Percentiles rank a stretch among this genome's conserved stretches.
phyloP scores from a whole-genome alignment of 1,284 basidiomycete species.

The Fomitiporia mediterranea region DNA sequence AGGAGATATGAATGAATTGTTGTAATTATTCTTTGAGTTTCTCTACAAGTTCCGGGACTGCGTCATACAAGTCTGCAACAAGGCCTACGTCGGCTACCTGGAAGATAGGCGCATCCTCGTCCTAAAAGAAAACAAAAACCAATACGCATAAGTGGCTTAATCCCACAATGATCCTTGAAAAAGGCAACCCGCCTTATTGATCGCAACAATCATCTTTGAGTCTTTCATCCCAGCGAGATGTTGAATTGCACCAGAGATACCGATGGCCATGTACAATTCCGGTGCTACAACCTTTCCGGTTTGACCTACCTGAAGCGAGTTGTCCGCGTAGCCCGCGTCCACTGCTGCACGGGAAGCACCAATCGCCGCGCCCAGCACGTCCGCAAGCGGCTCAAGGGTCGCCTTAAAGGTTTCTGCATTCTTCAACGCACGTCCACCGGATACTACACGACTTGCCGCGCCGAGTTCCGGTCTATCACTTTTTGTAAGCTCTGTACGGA shows the following conservation, averaged over 20 bases:
- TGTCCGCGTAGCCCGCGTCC: slow-evolving; percentile 97
- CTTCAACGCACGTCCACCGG: slow-evolving; percentile 95
- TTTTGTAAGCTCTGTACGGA: slow-evolving; percentile 84
- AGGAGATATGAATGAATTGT: not conserved
- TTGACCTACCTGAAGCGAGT: slow-evolving; percentile 97
- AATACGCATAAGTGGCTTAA: not conserved
- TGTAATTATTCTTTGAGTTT: slow-evolving; percentile 61
- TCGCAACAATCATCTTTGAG: slow-evolving; percentile 95
- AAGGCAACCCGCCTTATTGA: slow-evolving; percentile 79
- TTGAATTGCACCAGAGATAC: slow-evolving; percentile 98
- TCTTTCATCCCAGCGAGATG: slow-evolving; percentile 99
- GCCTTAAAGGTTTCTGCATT: slow-evolving; percentile 88
- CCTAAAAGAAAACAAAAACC: slow-evolving; percentile 42
- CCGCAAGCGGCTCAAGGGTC: slow-evolving; percentile 90
- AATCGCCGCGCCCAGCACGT: slow-evolving; percentile 90
- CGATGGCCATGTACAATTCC: slow-evolving; percentile 92
- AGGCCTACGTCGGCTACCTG: slow-evolving; percentile 96
- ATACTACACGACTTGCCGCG: slow-evolving; percentile 85
- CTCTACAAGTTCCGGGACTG: slow-evolving; percentile 82
- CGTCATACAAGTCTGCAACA: slow-evolving; percentile 88
- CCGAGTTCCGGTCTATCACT: slow-evolving; percentile 94
- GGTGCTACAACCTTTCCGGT: slow-evolving; percentile 97
- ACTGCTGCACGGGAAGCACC: slow-evolving; percentile 97
- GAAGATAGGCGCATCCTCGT: slow-evolving; percentile 98
- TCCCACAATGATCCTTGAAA: not conserved